Percentiles rank a stretch among this genome's conserved stretches.
Evolutionary conservation across 192 early-diverging fungal genomes (phyloP).

Genomic region (Backusella luteola): DNA sequence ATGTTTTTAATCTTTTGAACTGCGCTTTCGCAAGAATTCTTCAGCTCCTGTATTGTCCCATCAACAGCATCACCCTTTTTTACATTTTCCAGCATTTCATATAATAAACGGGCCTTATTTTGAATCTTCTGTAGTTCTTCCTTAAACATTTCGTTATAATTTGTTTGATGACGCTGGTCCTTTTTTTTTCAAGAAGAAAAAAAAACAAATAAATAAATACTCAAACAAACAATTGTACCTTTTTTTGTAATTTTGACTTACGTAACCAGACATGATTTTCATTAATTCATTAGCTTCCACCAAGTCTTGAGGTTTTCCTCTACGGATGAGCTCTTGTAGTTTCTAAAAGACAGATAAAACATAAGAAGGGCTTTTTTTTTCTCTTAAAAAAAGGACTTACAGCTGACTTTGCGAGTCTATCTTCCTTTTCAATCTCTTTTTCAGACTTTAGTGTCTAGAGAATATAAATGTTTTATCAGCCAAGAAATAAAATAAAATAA

Average conservation of each 20-base stretch:
- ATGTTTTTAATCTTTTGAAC: conserved; percentile 70
- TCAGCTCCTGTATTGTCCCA: conserved; percentile 52
- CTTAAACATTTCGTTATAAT: conserved; percentile 85
- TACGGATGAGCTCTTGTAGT: conserved; percentile 93
- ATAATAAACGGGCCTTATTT: conserved; percentile 71
- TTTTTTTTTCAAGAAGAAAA: conserved; percentile 7
- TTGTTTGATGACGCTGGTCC: conserved; percentile 63
- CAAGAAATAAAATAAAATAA: not conserved
- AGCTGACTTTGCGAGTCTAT: conserved; percentile 76
- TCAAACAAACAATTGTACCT: not conserved
- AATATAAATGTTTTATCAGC: not conserved
- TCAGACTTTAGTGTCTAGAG: conserved; percentile 78
- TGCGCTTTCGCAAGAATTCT: conserved; percentile 61
- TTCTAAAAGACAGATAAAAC: conserved; percentile 50
- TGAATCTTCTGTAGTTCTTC: conserved; percentile 82
- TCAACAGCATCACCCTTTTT: conserved; percentile 49
- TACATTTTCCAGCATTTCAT: conserved; percentile 77
- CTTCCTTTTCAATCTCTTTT: conserved; percentile 91
- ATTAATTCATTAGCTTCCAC: conserved; percentile 96
- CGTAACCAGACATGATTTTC: conserved; percentile 97
- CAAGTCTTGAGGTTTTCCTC: conserved; percentile 88
- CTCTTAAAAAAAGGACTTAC: conserved; percentile 39
- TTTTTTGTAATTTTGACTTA: conserved; percentile 29
- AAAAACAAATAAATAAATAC: not conserved
- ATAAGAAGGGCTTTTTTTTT: not conserved